These are phyloP conservation scores for Pseudocercospora cruenta DNA, from an alignment of 2,329 filamentous ascomycete genomes.

Conservation along the genomic window DNA sequence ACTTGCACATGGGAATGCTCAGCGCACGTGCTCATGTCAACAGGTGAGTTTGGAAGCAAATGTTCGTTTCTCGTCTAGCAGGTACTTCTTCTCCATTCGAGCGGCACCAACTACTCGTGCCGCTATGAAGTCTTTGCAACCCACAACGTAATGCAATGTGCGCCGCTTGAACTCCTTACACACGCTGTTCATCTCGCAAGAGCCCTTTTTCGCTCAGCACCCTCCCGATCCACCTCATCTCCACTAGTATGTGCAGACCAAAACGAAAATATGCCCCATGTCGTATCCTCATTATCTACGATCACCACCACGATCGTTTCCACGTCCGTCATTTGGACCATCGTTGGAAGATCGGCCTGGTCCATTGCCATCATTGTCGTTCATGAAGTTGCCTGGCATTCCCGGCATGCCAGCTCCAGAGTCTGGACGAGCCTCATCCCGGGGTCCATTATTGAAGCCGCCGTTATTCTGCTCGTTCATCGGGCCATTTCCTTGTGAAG, in stretches of 20 bases:
- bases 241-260: background rate
- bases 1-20: too few species aligned
- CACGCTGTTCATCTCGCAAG: background rate
- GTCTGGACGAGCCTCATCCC: background rate
- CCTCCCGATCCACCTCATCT: background rate
- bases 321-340: background rate
- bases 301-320: background rate
- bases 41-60: background rate
- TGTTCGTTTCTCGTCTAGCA: background rate
- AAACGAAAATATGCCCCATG: background rate
- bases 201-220: conserved; percentile 2
- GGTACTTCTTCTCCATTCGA: background rate
- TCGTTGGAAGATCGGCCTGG: background rate
- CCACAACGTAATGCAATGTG: background rate
- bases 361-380: background rate
- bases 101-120: background rate
- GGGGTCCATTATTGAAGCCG: background rate
- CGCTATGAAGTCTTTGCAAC: background rate
- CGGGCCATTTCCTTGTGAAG: background rate
- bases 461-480: background rate
- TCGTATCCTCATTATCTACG: background rate
- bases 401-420: background rate
- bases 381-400: background rate
- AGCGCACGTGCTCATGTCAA: background rate
- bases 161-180: conserved; percentile 5